Evolutionary conservation across 1,139 yeast genomes (phyloP).

Genomic region (Kodamaea anthophila): DNA sequence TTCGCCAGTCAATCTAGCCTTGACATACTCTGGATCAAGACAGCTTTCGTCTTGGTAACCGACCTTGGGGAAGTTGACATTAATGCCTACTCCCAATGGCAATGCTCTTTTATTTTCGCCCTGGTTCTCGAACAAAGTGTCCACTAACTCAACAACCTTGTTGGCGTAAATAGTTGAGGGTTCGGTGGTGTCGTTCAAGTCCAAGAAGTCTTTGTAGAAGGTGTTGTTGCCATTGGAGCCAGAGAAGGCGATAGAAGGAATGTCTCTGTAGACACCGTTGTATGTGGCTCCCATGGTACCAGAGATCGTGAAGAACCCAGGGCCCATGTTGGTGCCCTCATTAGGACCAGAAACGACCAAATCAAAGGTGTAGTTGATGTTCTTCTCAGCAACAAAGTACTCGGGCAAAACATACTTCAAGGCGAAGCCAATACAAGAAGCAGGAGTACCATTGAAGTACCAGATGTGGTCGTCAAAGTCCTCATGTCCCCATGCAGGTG

Average conservation of each 20-base stretch:
- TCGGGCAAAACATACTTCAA: slow-evolving; percentile 37
- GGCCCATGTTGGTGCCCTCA: slow-evolving; percentile 40
- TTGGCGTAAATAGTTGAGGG: slow-evolving; percentile 39
- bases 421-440: slow-evolving; percentile 38
- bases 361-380: slow-evolving; percentile 27
- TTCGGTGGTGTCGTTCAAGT: slow-evolving; percentile 24
- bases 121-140: slow-evolving; percentile 27
- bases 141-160: slow-evolving; percentile 32
- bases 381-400: slow-evolving; percentile 20
- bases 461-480: slow-evolving; percentile 36
- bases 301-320: slow-evolving; percentile 35
- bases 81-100: slow-evolving; percentile 42
- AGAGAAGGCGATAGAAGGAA: slow-evolving; percentile 41
- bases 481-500: slow-evolving; percentile 46
- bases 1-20: slow-evolving; percentile 35
- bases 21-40: slow-evolving; percentile 31
- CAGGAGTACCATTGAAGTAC: slow-evolving; percentile 48
- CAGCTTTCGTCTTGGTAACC: slow-evolving; percentile 31
- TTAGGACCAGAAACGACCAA: slow-evolving; percentile 44
- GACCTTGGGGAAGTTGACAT: slow-evolving; percentile 43
- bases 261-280: slow-evolving; percentile 36
- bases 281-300: slow-evolving; percentile 46
- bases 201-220: slow-evolving; percentile 33
- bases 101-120: slow-evolving; percentile 26
- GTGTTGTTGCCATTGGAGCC: slow-evolving; percentile 41